phyloP scores from a whole-genome alignment of 768 basidiomycete genomes.

The Lactifluus hygrophoroides region DNA sequence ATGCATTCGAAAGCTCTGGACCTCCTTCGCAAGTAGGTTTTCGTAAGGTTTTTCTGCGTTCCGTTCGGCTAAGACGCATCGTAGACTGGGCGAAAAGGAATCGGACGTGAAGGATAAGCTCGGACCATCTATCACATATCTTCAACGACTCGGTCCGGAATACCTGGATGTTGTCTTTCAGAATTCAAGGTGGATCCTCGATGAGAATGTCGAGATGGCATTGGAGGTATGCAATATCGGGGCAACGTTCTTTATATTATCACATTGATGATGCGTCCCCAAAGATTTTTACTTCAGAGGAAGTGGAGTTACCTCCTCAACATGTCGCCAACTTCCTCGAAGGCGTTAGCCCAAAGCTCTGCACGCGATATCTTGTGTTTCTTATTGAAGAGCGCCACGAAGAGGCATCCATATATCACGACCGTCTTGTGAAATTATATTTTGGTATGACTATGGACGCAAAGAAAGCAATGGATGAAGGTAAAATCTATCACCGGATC shows the following conservation, averaged over 20 bases:
- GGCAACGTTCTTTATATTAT: background rate
- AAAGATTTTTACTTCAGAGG: conserved; percentile 93
- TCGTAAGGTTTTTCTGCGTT: background rate
- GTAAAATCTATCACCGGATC: conserved; percentile 29
- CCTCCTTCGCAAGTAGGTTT: conserved; percentile 75
- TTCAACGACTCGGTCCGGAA: conserved; percentile 83
- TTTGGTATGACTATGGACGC: conserved; percentile 54
- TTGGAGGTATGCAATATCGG: conserved; percentile 48
- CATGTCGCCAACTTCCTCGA: conserved; percentile 75
- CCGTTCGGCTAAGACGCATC: background rate
- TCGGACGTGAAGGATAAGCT: conserved; percentile 72
- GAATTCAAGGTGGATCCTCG: conserved; percentile 79
- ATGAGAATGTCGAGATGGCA: conserved; percentile 59
- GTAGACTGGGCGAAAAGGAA: conserved; percentile 72
- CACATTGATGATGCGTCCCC: background rate
- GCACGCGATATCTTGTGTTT: conserved; percentile 76
- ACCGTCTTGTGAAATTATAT: conserved; percentile 84
- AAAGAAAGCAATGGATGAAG: conserved; percentile 49
- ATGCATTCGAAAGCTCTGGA: conserved; percentile 88
- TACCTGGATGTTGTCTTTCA: conserved; percentile 76
- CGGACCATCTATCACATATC: conserved; percentile 75
- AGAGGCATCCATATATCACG: conserved; percentile 61
- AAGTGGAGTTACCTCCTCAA: conserved; percentile 78
- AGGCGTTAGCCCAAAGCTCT: conserved; percentile 55
- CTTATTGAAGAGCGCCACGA: conserved; percentile 72